phyloP scores from a whole-genome alignment of 257 asterid genomes.

The Ballota nigra region DNA sequence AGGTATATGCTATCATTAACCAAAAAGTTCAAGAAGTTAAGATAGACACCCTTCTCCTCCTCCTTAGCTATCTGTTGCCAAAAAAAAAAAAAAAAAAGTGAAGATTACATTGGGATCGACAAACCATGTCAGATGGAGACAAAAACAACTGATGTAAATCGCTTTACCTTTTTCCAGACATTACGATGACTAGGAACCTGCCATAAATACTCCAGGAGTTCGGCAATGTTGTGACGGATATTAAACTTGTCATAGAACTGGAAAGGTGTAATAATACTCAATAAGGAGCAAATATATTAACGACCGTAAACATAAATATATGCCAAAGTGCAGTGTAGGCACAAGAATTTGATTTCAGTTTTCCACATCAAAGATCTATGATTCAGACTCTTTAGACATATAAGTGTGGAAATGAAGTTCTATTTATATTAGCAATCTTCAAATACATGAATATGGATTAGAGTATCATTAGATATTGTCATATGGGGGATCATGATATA shows the following conservation, averaged over 20 bases:
- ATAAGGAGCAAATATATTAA: conserved; percentile 21
- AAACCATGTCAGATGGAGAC: not conserved
- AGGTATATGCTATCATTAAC: conserved; percentile 93
- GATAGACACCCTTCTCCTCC: conserved; percentile 95
- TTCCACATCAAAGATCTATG: not conserved
- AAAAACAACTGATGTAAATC: conserved; percentile 12
- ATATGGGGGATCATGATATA: no score
- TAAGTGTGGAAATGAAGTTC: not conserved
- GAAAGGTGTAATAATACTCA: conserved; percentile 23
- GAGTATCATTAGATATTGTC: conserved; percentile 20
- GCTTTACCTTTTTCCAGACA: conserved; percentile 88
- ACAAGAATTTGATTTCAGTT: not conserved
- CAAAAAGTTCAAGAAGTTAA: conserved; percentile 86
- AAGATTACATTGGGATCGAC: conserved; percentile 1
- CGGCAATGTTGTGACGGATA: conserved; percentile 98
- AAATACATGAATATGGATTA: conserved; percentile 10
- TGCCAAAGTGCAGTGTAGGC: not conserved
- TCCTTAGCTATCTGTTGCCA: conserved; percentile 88
- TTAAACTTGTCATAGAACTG: conserved; percentile 99
- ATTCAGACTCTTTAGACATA: not conserved
- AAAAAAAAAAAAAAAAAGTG: conserved; percentile 6
- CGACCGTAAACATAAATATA: not conserved
- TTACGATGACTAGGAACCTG: conserved; percentile 97
- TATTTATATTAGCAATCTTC: conserved; percentile 65
- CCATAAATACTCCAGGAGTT: conserved; percentile 95